Percentiles rank a stretch among this genome's conserved stretches.
phyloP scores from a whole-genome alignment of 2,329 filamentous ascomycete species.

The Botrytis deweyae region DNA sequence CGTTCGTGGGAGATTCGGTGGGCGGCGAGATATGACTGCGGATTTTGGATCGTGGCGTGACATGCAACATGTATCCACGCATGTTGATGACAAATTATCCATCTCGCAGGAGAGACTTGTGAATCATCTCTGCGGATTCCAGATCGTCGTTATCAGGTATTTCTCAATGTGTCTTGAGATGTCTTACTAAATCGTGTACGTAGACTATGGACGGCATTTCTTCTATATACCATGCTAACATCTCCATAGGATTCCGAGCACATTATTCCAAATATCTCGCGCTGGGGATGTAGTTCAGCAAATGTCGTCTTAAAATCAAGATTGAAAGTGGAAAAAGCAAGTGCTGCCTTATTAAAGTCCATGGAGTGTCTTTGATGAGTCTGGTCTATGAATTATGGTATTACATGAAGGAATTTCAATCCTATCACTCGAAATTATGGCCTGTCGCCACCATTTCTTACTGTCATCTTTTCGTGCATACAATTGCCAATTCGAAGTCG shows the following conservation, averaged over 20 bases:
- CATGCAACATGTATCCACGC: background rate
- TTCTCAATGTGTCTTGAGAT: background rate
- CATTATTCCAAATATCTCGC: background rate
- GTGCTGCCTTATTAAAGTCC: background rate
- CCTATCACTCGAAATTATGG: background rate
- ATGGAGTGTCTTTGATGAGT: too few relatives aligned
- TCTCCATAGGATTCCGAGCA: background rate
- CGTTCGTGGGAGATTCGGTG: background rate
- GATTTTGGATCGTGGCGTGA: background rate
- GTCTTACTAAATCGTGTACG: too few relatives aligned
- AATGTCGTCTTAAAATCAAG: accelerated
- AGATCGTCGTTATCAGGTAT: background rate
- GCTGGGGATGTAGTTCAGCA: too few relatives aligned
- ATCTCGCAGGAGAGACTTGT: background rate
- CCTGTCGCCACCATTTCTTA: background rate
- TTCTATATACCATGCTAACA: background rate
- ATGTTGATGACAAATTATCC: background rate
- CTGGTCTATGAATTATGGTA: too few relatives aligned
- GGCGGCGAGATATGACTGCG: background rate
- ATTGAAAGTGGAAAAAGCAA: background rate
- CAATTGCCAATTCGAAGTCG: background rate
- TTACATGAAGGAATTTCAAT: background rate
- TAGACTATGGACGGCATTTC: accelerated
- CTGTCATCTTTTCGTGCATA: background rate
- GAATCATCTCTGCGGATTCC: background rate